phyloP scores from a whole-genome alignment of 768 basidiomycete genomes.

The Termitomyces sp. region DNA sequence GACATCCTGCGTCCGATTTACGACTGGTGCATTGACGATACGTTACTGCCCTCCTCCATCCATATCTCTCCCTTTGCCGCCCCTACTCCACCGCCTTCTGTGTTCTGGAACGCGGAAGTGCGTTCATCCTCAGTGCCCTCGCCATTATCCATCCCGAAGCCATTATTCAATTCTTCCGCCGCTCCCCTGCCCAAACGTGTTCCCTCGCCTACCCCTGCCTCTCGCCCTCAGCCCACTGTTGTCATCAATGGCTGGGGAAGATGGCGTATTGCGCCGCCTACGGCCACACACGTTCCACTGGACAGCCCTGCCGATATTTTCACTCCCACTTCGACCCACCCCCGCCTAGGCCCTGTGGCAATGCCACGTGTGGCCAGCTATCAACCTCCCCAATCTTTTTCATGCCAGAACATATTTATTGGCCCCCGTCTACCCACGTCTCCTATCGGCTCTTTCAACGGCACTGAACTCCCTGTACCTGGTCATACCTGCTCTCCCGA shows the following conservation, averaged over 20 bases:
- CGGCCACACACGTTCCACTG: neutral
- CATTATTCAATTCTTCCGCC: neutral
- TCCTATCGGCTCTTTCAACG: neutral
- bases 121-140: neutral
- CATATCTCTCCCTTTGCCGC: neutral
- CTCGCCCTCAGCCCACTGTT: neutral
- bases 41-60: neutral
- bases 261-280: neutral
- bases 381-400: neutral
- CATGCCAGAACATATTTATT: neutral
- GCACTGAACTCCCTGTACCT: neutral
- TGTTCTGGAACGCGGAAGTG: neutral
- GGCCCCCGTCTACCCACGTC: neutral
- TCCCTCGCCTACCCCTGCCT: neutral
- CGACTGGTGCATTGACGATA: neutral
- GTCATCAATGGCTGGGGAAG: neutral
- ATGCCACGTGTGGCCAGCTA: neutral
- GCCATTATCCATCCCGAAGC: neutral
- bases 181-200: neutral
- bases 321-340: neutral
- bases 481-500: neutral
- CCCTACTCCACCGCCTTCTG: neutral
- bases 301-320: neutral
- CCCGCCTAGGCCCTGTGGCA: neutral
- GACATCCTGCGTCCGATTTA: neutral